Percentiles rank a stretch among this genome's conserved stretches.
These are phyloP conservation scores for Brettanomyces anomalus DNA, from an alignment of 805 yeast genomes.

Conservation along the genomic window DNA sequence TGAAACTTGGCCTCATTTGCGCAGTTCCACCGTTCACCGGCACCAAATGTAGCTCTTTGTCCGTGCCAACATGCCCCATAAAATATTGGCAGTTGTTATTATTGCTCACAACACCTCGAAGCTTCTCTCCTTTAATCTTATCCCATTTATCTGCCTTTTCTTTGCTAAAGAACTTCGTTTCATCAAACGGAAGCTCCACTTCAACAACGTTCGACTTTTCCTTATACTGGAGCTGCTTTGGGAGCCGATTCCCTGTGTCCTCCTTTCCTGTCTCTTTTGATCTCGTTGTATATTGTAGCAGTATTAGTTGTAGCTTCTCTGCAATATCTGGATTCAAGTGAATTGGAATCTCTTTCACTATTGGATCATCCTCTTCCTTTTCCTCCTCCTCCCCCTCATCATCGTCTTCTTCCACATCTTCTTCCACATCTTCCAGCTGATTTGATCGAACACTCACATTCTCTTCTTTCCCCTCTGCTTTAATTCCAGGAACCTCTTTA, in stretches of 20 bases:
- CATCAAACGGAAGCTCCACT: conserved; percentile 68
- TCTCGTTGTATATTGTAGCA: conserved; percentile 54
- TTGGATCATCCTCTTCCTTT: conserved; percentile 45
- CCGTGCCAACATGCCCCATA: conserved; percentile 25
- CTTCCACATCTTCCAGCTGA: conserved; percentile 1
- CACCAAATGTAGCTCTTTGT: conserved; percentile 49
- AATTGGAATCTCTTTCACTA: conserved; percentile 53
- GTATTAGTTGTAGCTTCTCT: conserved; percentile 19
- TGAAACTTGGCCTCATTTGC: conserved; percentile 77
- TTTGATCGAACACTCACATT: conserved; percentile 1
- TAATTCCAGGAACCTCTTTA: not conserved
- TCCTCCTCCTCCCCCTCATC: conserved; percentile 12
- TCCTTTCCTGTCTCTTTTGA: conserved; percentile 25
- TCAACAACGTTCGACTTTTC: conserved; percentile 57
- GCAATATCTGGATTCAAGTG: conserved; percentile 24
- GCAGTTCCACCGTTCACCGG: conserved; percentile 54
- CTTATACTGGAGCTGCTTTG: conserved; percentile 32
- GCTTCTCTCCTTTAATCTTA: conserved; percentile 46
- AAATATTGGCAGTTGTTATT: conserved; percentile 39
- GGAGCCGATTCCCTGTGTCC: not conserved
- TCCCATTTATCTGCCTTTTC: conserved; percentile 59
- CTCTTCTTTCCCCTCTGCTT: conserved; percentile 3
- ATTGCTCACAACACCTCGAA: conserved; percentile 59
- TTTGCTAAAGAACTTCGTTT: conserved; percentile 56
- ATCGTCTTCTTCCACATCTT: conserved; percentile 15